Percentiles rank a stretch among this genome's conserved stretches.
These are phyloP conservation scores for Podila epigama DNA, from an alignment of 192 early-diverging fungal species.

Conservation along the genomic window DNA sequence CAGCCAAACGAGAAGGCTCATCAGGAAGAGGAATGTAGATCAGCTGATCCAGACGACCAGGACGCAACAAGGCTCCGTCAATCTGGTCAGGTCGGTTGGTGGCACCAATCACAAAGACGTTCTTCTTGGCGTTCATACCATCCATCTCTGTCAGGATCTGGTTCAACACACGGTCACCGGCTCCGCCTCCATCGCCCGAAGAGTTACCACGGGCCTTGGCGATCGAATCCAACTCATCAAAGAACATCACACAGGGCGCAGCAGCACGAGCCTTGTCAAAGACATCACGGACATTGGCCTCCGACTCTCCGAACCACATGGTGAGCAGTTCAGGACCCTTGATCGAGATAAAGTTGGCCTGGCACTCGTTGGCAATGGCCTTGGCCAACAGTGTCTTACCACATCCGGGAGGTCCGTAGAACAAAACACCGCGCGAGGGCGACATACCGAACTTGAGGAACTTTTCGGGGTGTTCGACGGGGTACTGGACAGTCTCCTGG, in stretches of 20 bases:
- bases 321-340: constrained; percentile 99
- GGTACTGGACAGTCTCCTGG: constrained; percentile 99
- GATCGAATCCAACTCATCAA: constrained; percentile 99
- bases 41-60: constrained; percentile 98
- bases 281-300: constrained; percentile 98
- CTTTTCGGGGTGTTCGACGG: constrained; percentile 98
- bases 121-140: constrained; percentile 99
- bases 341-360: constrained; percentile 99
- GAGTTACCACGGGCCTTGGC: constrained; percentile 91
- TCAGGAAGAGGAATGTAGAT: constrained; percentile 98
- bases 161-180: constrained; percentile 97
- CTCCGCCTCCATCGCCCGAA: constrained; percentile 78
- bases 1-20: constrained; percentile 81
- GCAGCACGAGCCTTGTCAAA: constrained; percentile 99
- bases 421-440: constrained; percentile 96
- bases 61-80: constrained; percentile 94
- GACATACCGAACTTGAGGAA: constrained; percentile 99
- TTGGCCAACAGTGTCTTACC: constrained; percentile 99
- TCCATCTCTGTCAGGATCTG: constrained; percentile 99
- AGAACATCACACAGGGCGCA: constrained; percentile 99
- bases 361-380: constrained; percentile 99
- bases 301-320: constrained; percentile 99
- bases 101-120: constrained; percentile 99
- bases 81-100: constrained; percentile 99
- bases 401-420: constrained; percentile 98